Evolutionary conservation across 2,329 filamentous ascomycete species (phyloP).

Genomic region (Penicillium glabrum): DNA sequence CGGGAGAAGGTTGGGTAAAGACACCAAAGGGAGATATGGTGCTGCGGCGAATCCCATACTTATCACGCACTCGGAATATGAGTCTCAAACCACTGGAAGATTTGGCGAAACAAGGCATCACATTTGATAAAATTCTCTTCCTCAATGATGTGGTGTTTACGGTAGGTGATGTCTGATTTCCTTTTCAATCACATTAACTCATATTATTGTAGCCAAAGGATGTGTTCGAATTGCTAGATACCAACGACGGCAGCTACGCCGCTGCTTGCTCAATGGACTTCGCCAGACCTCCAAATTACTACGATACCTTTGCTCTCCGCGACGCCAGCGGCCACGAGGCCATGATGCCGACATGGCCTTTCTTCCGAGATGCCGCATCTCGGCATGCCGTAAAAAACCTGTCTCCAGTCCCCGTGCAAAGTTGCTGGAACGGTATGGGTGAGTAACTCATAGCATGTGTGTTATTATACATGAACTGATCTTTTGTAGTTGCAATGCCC

Average conservation of each 20-base stretch:
- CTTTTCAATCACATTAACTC: neutral
- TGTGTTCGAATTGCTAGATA: conserved; percentile 58
- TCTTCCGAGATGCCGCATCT: conserved; percentile 53
- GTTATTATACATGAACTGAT: conserved; percentile 6
- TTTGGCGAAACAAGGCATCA: conserved; percentile 51
- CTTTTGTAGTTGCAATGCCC: conserved; percentile 25
- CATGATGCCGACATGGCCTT: conserved; percentile 67
- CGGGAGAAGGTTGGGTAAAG: conserved; percentile 61
- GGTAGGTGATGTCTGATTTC: conserved; percentile 19
- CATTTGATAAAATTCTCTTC: conserved; percentile 61
- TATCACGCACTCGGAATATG: conserved; percentile 64
- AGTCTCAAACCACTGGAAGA: conserved; percentile 61
- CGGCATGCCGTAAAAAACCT: conserved; percentile 55
- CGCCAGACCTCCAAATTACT: conserved; percentile 65
- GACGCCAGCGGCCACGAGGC: conserved; percentile 65
- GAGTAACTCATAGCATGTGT: conserved; percentile 25
- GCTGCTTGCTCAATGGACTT: conserved; percentile 73
- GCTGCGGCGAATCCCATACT: conserved; percentile 66
- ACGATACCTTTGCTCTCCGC: conserved; percentile 72
- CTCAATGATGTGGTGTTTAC: conserved; percentile 52
- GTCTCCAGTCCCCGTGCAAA: conserved; percentile 58
- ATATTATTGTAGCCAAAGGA: conserved; percentile 44
- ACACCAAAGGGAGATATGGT: conserved; percentile 57
- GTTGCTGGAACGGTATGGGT: conserved; percentile 68
- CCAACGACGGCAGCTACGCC: conserved; percentile 59